Base-by-base conservation (phyloP, 805 yeast species). In the Ogataea pini region DNA sequence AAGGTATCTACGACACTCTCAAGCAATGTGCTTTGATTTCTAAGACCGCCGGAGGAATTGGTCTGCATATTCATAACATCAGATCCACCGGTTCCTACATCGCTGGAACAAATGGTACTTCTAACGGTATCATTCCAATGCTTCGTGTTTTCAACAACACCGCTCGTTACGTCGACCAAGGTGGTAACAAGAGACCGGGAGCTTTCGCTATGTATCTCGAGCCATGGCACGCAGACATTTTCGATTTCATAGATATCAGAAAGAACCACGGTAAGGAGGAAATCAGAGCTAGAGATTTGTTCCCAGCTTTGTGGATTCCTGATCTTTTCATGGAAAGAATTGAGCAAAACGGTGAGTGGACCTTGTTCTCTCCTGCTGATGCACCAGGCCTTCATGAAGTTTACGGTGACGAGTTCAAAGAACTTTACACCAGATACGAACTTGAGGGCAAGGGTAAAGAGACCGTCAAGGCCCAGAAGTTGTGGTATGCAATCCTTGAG, bases 191-290 rank as follows among this genome's bases (percentile, higher is more conserved):
- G 67, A 70, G 85, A 64, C 85, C 85, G 13, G 85, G 85, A 60
- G 84, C 84, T 12, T 78, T 79, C 64, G 84, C 84, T 17, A 64
- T 79, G 45, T 79, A 79, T 64, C 62, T 79, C 44, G 85, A 79
- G 65, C 84, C 85, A 60, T 79, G 85, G 85, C 85, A 79, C 61
- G 67, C 82, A 7, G 84, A 79, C 62, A 72, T 79, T 52, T 75
- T 79, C 56, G 83, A 79, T 49, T 78, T 79, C 56, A 72, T 79
- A 48, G 83, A 79, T 60, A 75, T 79, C 54, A 72, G 83, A 66
- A 79, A 79, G 68, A 79, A 79, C 62, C 84, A 79, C 62, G 85
- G 85, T 58, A 79, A 79, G 61, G 85, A 79, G 64, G 85, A 79
- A 63, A 77, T 76, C 54, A 72, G 84, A 63, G 83, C 85, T 24